A percentile compares a stretch with the other conserved stretches of the same genome.
Conservation (phyloP, 2,329 filamentous ascomycete species). For the Ascosphaera apis region DNA sequence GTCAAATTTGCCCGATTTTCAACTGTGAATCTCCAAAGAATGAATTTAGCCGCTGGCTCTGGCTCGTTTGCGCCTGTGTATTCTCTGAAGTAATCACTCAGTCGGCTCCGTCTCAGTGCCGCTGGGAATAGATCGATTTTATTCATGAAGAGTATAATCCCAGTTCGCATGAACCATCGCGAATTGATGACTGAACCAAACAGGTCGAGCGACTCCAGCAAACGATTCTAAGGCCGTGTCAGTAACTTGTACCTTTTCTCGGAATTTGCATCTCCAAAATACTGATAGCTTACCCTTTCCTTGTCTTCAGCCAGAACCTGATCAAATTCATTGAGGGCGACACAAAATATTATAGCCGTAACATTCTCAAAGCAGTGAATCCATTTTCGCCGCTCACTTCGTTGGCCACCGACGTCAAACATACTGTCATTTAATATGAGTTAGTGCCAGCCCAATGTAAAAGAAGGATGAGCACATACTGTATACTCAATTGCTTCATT, state of each 20-base stretch:
- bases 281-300: slow-evolving; percentile 4
- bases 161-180: slow-evolving; percentile 96
- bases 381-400: slow-evolving; percentile 98
- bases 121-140: slow-evolving; percentile 97
- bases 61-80: slow-evolving; percentile 96
- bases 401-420: slow-evolving; percentile 95
- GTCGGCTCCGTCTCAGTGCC: slow-evolving; percentile 69
- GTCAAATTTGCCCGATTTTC: slow-evolving; percentile 92
- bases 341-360: slow-evolving; percentile 98
- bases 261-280: neutral
- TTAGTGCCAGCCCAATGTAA: slow-evolving; percentile 1
- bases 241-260: neutral
- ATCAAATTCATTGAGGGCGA: slow-evolving; percentile 93
- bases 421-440: slow-evolving; percentile 37
- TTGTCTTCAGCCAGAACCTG: slow-evolving; percentile 92
- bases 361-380: slow-evolving; percentile 99
- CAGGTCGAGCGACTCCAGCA: neutral
- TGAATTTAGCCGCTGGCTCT: slow-evolving; percentile 91
- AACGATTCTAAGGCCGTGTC: neutral
- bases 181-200: slow-evolving; percentile 91
- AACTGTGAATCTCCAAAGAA: slow-evolving; percentile 96
- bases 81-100: slow-evolving; percentile 92
- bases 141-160: slow-evolving; percentile 95
- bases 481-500: slow-evolving; percentile 96
- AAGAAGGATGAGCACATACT: slow-evolving; percentile 38